Percentiles rank a stretch among this genome's conserved stretches.
Evolutionary conservation across 2,329 filamentous ascomycete genomes (phyloP).

Genomic region (Cercospora sojina): DNA sequence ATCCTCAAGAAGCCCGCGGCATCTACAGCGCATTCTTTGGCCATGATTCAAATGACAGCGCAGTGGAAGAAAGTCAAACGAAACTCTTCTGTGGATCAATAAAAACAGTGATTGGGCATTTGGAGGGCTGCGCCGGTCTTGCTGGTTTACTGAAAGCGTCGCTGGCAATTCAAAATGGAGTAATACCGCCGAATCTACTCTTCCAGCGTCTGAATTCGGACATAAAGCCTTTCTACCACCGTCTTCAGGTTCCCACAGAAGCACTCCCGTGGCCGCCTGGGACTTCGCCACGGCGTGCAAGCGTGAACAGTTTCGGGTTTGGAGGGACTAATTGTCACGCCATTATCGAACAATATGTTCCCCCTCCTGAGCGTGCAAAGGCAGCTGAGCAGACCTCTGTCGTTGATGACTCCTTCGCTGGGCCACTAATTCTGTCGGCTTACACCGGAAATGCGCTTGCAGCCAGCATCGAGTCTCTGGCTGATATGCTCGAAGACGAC

Average conservation of each 20-base stretch:
- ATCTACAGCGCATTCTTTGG: conserved; percentile 25
- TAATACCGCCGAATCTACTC: conserved; percentile 32
- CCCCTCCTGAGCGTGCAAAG: background rate
- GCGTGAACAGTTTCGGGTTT: conserved; percentile 31
- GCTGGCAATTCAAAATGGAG: conserved; percentile 30
- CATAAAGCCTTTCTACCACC: conserved; percentile 32
- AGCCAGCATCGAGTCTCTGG: conserved; percentile 14
- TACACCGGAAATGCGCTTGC: conserved; percentile 17
- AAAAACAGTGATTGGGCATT: conserved; percentile 33
- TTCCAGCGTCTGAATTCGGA: conserved; percentile 29
- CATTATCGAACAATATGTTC: conserved; percentile 27
- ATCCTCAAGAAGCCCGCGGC: conserved; percentile 32
- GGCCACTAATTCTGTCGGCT: conserved; percentile 23
- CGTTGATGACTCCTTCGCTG: conserved; percentile 14
- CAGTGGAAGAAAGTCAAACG: background rate
- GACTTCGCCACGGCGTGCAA: conserved; percentile 15
- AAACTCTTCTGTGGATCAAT: conserved; percentile 29
- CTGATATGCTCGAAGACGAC: conserved; percentile 17
- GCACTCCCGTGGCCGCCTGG: conserved; percentile 35
- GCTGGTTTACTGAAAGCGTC: conserved; percentile 31
- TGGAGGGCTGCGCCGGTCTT: conserved; percentile 29
- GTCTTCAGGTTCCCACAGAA: conserved; percentile 22
- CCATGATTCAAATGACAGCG: background rate
- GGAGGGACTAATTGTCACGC: conserved; percentile 31
- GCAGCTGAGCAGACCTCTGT: background rate